Percentiles rank a stretch among this genome's conserved stretches.
These are phyloP conservation scores for Trichoderma sp. DNA, from an alignment of 2,329 filamentous ascomycete species.

Conservation along the genomic window DNA sequence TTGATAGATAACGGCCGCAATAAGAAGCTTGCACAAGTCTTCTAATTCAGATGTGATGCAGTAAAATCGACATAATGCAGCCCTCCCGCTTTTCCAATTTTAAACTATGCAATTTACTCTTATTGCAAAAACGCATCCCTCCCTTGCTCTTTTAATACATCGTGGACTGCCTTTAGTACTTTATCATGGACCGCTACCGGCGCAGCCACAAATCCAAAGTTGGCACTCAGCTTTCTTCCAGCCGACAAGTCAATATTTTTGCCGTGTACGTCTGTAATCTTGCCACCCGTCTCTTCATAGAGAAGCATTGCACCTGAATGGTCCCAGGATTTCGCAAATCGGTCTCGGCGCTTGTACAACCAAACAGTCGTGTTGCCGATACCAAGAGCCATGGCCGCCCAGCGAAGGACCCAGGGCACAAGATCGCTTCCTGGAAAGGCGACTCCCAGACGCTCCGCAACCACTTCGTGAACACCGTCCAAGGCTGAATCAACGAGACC, in stretches of 20 bases:
- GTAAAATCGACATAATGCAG: not conserved
- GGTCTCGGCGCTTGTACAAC: slow-evolving; percentile 53
- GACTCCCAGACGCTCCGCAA: slow-evolving; percentile 46
- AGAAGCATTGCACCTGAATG: slow-evolving; percentile 61
- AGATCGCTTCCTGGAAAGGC: slow-evolving; percentile 52
- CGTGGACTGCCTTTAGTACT: slow-evolving; percentile 68
- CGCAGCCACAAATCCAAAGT: slow-evolving; percentile 60
- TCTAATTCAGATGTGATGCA: too few relatives aligned
- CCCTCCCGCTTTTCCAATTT: not conserved
- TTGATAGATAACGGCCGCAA: not conserved
- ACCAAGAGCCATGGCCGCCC: slow-evolving; percentile 54
- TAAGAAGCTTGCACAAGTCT: not conserved
- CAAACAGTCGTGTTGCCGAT: slow-evolving; percentile 57
- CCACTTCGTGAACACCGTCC: slow-evolving; percentile 47
- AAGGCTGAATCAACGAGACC: slow-evolving; percentile 50
- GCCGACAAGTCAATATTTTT: slow-evolving; percentile 50
- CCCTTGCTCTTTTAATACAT: slow-evolving; percentile 59
- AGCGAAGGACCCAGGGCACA: slow-evolving; percentile 59
- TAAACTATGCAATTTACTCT: not conserved
- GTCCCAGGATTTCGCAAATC: slow-evolving; percentile 59
- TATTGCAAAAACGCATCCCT: slow-evolving; percentile 29
- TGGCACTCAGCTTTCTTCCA: slow-evolving; percentile 51
- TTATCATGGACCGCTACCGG: slow-evolving; percentile 44
- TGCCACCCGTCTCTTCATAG: slow-evolving; percentile 58
- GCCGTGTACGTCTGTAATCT: slow-evolving; percentile 56